Evolutionary conservation across 768 basidiomycete species (phyloP).

Genomic region (Suillus subaureus): DNA sequence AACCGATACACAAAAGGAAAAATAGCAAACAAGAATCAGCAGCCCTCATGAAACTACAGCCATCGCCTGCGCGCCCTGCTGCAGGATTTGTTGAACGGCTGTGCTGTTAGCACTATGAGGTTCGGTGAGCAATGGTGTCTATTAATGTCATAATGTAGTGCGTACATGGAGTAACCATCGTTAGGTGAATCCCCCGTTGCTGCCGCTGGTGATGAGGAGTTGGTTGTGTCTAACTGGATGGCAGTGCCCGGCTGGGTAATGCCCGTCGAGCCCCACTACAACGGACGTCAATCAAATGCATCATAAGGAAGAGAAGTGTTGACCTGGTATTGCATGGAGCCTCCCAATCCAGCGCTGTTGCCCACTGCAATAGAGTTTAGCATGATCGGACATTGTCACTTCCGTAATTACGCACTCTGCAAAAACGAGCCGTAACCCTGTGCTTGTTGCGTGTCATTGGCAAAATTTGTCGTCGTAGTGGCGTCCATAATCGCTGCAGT

Average conservation of each 20-base stretch:
- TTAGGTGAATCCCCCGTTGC: slow-evolving; percentile 58
- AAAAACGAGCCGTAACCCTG: slow-evolving; percentile 59
- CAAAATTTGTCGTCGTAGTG: too few relatives aligned
- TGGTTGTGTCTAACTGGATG: slow-evolving; percentile 38
- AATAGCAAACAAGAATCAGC: neutral
- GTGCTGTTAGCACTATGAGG: neutral
- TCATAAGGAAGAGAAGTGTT: neutral
- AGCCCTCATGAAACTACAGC: neutral
- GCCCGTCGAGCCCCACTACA: slow-evolving; percentile 53
- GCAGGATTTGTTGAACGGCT: neutral
- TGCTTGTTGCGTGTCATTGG: slow-evolving; percentile 30
- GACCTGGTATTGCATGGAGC: slow-evolving; percentile 30
- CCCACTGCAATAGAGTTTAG: slow-evolving; percentile 35
- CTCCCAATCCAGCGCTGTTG: slow-evolving; percentile 36
- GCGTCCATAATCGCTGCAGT: too few relatives aligned
- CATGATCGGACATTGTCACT: too few relatives aligned
- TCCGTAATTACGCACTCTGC: slow-evolving; percentile 34
- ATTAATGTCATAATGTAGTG: neutral
- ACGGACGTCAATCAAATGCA: neutral
- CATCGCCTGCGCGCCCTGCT: neutral
- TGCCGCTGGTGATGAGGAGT: slow-evolving; percentile 23
- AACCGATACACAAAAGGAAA: neutral
- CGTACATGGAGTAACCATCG: slow-evolving; percentile 58
- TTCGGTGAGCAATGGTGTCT: neutral
- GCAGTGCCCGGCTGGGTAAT: slow-evolving; percentile 48